phyloP scores from a whole-genome alignment of 1,284 basidiomycete species.

The Cystobasidium pallidum region DNA sequence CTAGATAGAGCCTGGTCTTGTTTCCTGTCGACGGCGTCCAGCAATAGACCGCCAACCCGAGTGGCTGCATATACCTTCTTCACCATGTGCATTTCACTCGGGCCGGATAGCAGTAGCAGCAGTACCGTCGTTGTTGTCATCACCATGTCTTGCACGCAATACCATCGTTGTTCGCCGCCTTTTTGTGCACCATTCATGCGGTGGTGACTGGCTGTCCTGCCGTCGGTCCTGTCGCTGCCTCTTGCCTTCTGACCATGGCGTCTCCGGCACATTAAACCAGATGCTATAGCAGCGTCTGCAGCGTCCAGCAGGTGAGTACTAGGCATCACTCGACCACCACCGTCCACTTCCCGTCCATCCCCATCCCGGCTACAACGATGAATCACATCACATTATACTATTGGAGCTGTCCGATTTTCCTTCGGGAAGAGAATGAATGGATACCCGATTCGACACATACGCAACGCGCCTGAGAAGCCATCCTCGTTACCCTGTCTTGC shows the following conservation, averaged over 20 bases:
- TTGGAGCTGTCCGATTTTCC: constrained; percentile 46
- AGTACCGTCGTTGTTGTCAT: constrained; percentile 6
- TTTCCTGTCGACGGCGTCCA: not conserved
- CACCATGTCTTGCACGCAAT: not conserved
- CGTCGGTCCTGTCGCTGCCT: not conserved
- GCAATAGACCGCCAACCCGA: not conserved
- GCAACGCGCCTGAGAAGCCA: constrained; percentile 40
- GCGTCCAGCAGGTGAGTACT: not conserved
- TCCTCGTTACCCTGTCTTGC: not conserved
- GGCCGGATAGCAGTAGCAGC: not conserved
- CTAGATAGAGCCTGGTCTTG: constrained; percentile 16
- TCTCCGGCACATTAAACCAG: not conserved
- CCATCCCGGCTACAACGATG: constrained; percentile 26
- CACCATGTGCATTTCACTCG: too few species aligned
- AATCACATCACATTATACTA: constrained; percentile 36
- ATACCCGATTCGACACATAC: constrained; percentile 35
- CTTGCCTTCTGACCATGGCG: constrained; percentile 6
- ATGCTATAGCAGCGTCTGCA: not conserved
- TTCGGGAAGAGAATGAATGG: constrained; percentile 29
- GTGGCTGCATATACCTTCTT: not conserved
- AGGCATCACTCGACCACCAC: not conserved
- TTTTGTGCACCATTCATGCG: too few species aligned
- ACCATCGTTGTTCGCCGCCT: not conserved
- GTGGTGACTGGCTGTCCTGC: too few species aligned
- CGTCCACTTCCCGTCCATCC: not conserved